A percentile compares a stretch with the other conserved stretches of the same genome.
Evolutionary conservation across 225 moss, liverwort and hornwort genomes (phyloP).

Genomic region (Climacium dendroides): DNA sequence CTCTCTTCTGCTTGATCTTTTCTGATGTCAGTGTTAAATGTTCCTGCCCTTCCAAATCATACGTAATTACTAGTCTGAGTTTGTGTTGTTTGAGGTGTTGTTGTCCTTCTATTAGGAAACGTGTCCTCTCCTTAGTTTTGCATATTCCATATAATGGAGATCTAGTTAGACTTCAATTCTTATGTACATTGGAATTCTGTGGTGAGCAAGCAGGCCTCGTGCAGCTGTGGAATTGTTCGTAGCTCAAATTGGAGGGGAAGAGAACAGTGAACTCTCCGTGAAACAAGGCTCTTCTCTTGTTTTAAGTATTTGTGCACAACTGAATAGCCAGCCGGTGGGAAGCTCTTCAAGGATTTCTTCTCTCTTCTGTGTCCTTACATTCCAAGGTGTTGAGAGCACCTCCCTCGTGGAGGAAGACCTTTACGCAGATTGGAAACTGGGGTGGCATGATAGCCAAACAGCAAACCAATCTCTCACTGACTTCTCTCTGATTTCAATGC

Average conservation of each 20-base stretch:
- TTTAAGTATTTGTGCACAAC: slow-evolving; percentile 37
- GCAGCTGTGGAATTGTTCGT: slow-evolving; percentile 43
- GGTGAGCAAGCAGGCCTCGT: slow-evolving; percentile 42
- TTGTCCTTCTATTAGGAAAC: not conserved
- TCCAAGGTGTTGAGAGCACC: slow-evolving; percentile 31
- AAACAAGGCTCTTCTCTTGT: slow-evolving; percentile 37
- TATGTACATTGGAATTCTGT: not conserved
- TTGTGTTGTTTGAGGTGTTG: not conserved
- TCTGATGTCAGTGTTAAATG: not conserved
- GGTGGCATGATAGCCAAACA: slow-evolving; percentile 42
- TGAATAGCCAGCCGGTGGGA: slow-evolving; percentile 10
- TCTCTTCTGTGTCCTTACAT: slow-evolving; percentile 29
- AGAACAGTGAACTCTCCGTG: slow-evolving; percentile 24
- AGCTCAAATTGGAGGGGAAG: slow-evolving; percentile 40
- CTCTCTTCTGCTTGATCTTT: not conserved
- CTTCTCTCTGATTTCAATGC: slow-evolving; percentile 24
- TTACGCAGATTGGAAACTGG: slow-evolving; percentile 44
- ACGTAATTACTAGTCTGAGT: not conserved
- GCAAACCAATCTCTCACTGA: not conserved
- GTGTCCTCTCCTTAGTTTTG: not conserved
- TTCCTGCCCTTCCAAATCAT: not conserved
- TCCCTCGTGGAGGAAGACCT: slow-evolving; percentile 37
- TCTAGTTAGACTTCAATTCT: not conserved
- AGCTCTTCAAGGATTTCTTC: slow-evolving; percentile 15
- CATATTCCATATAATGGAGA: not conserved